Conservation (phyloP, 1,139 yeast species). For the Geotrichum cucujoidarum region DNA sequence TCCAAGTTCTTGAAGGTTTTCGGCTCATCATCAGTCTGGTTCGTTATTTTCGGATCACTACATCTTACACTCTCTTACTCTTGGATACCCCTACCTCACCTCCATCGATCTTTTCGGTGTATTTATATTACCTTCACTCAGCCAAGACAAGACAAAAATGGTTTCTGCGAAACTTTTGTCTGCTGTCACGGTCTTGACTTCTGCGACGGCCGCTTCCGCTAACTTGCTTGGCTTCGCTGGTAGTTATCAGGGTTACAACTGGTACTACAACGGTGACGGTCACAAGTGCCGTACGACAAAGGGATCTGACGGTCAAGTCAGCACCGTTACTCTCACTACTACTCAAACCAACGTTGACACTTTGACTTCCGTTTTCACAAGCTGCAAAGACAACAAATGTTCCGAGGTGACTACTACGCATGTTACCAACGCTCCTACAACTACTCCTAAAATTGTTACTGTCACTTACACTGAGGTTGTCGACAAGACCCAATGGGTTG, state of each 20-base stretch:
- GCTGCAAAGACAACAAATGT: neutral
- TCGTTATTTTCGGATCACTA: no score
- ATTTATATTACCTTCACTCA: no score
- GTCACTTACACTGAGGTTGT: conserved; percentile 1
- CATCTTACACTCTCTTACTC: conserved; percentile 19
- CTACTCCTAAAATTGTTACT: conserved; percentile 1
- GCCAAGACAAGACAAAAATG: no score
- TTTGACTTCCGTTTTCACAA: neutral
- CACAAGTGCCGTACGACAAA: neutral
- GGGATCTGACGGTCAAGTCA: neutral
- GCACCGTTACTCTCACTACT: neutral
- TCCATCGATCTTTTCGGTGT: neutral
- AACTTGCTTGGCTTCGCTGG: conserved; percentile 6
- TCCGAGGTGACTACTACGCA: neutral
- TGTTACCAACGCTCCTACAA: neutral
- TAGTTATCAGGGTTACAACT: neutral
- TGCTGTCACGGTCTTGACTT: neutral
- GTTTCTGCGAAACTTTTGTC: neutral
- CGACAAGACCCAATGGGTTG: neutral
- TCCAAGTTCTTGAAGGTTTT: no score
- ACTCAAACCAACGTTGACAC: neutral
- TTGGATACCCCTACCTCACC: conserved; percentile 5
- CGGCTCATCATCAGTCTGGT: no score
- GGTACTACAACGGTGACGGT: conserved; percentile 2
- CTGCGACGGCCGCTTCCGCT: neutral